Conservation (phyloP, 2,329 filamentous ascomycete species). For the Saccharata proteae region DNA sequence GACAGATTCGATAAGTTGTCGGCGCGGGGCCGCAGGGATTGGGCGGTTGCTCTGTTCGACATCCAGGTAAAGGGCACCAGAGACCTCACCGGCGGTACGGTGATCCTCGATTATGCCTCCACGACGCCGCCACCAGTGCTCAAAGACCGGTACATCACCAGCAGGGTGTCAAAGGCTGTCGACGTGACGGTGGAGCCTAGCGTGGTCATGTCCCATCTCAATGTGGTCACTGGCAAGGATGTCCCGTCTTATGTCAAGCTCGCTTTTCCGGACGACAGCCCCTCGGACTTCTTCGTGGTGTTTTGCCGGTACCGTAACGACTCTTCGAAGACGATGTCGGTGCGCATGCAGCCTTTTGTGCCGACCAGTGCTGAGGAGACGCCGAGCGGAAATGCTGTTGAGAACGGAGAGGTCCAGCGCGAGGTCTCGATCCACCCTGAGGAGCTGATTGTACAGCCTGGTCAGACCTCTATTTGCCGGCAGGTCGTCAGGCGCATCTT, state of each 20-base stretch:
- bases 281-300: slow-evolving; percentile 2
- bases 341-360: slow-evolving; percentile 19
- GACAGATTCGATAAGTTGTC: slow-evolving; percentile 40
- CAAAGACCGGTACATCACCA: slow-evolving; percentile 5
- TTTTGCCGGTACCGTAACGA: slow-evolving; percentile 3
- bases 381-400: too few relatives aligned
- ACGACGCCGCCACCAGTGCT: slow-evolving; percentile 5
- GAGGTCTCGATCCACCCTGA: slow-evolving; percentile 1
- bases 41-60: too few relatives aligned
- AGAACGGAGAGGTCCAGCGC: slow-evolving; percentile 2
- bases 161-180: slow-evolving; percentile 5
- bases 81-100: slow-evolving; percentile 3
- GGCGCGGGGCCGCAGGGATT: too few relatives aligned
- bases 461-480: slow-evolving; percentile 40
- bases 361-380: too few relatives aligned
- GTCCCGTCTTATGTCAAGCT: slow-evolving; percentile 2
- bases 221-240: slow-evolving; percentile 2
- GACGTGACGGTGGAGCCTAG: slow-evolving; percentile 4
- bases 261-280: slow-evolving; percentile 3
- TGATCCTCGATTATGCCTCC: slow-evolving; percentile 6
- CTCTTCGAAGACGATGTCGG: slow-evolving; percentile 9
- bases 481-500: slow-evolving; percentile 64
- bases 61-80: slow-evolving; percentile 5
- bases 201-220: slow-evolving; percentile 3
- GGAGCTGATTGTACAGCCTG: slow-evolving; percentile 1